These are phyloP conservation scores for Rosa hybrid DNA, from an alignment of 331 rosid genomes.

Conservation along the genomic window DNA sequence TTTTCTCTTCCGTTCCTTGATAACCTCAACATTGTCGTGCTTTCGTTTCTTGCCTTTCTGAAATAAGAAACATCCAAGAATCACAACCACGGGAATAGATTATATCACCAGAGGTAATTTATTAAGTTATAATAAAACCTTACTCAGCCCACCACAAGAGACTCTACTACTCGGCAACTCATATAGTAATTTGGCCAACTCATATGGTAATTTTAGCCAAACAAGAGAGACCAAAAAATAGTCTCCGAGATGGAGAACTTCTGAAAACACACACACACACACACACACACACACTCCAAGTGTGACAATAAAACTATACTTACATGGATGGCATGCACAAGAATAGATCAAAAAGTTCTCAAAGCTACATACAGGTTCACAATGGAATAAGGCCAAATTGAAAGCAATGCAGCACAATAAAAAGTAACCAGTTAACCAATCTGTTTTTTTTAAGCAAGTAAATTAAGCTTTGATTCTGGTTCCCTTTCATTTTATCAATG, in stretches of 20 bases:
- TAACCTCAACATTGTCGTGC: slow-evolving; percentile 36
- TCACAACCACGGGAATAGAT: slow-evolving; percentile 8
- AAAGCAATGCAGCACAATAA: not conserved
- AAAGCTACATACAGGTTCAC: not conserved
- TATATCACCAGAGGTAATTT: not conserved
- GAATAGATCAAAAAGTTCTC: not conserved
- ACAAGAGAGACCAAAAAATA: not conserved
- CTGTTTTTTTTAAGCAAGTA: not conserved
- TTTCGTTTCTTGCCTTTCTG: slow-evolving; percentile 69
- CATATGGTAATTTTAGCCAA: not conserved
- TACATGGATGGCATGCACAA: not conserved
- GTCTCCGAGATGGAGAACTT: no score
- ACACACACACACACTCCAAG: no score
- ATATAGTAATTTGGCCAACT: no score
- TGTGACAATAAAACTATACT: not conserved
- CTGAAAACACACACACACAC: no score
- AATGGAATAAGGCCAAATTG: not conserved
- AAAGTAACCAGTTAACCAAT: not conserved
- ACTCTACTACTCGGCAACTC: no score
- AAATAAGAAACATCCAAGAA: not conserved
- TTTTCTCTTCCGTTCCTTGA: slow-evolving; percentile 63
- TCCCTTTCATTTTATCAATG: not conserved
- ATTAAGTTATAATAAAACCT: not conserved
- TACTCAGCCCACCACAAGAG: no score
- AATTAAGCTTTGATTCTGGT: not conserved